These are phyloP conservation scores for Ogataea salicorniae DNA, from an alignment of 805 yeast species.

Conservation along the genomic window DNA sequence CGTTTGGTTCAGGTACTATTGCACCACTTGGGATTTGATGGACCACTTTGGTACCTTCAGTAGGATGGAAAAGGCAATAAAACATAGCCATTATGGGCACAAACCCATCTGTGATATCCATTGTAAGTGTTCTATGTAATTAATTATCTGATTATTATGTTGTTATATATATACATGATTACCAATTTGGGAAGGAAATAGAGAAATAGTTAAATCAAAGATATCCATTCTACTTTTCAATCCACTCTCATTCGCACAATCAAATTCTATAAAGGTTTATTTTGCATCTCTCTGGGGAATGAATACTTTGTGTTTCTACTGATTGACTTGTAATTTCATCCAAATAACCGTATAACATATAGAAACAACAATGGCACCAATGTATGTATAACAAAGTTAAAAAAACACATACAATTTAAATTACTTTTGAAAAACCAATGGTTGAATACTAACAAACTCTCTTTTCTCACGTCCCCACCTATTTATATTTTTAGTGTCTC, in stretches of 20 bases:
- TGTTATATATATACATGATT: background rate
- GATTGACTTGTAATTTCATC: background rate
- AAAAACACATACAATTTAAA: background rate
- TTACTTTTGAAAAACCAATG: background rate
- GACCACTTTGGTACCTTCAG: conserved; percentile 88
- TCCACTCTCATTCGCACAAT: no score
- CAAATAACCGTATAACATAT: background rate
- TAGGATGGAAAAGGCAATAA: conserved; percentile 90
- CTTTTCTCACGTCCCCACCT: no score
- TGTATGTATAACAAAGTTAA: conserved; percentile 12
- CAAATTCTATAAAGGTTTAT: no score
- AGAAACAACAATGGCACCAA: conserved; percentile 17
- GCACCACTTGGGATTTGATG: conserved; percentile 86
- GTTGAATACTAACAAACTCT: background rate
- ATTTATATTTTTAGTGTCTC: conserved; percentile 13
- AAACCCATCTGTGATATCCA: conserved; percentile 50
- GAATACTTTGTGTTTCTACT: background rate
- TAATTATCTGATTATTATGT: background rate
- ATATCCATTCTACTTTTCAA: no score
- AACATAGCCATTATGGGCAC: conserved; percentile 86
- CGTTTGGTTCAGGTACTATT: conserved; percentile 35
- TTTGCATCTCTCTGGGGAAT: background rate
- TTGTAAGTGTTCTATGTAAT: conserved; percentile 1
- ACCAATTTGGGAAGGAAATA: background rate
- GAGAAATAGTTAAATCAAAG: background rate